A percentile compares a stretch with the other conserved stretches of the same genome.
These are phyloP conservation scores for Crithidia expoeki DNA, from an alignment of 208 protist species.

Conservation along the genomic window DNA sequence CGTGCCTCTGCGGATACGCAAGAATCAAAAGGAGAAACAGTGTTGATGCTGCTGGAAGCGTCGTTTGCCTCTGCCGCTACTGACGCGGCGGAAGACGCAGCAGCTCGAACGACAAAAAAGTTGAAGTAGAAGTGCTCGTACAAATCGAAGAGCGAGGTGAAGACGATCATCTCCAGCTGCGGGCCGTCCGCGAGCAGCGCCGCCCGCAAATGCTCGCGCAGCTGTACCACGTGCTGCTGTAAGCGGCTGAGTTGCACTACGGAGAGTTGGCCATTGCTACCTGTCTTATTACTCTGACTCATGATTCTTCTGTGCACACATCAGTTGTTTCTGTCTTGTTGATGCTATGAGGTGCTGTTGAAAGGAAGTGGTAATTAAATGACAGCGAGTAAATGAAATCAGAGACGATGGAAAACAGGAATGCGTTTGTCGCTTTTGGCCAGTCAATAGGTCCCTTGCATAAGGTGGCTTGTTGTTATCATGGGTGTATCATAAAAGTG, in stretches of 20 bases:
- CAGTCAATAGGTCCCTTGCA: no score
- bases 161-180: constrained; percentile 58
- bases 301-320: no score
- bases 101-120: background rate
- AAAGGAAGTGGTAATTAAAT: no score
- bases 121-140: constrained; percentile 22
- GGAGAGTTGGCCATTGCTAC: constrained; percentile 14
- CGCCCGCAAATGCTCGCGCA: constrained; percentile 45
- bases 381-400: no score
- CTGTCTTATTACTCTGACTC: background rate
- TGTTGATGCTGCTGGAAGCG: no score
- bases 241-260: constrained; percentile 36
- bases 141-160: constrained; percentile 24
- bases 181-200: constrained; percentile 59
- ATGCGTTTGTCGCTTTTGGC: no score
- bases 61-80: background rate
- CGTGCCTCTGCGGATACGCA: constrained; percentile 7
- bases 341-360: no score
- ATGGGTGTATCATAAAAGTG: no score
- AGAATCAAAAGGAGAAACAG: background rate
- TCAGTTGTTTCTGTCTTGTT: no score
- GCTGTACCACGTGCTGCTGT: constrained; percentile 35
- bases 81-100: background rate
- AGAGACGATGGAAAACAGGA: no score
- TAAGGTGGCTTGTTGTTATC: no score